phyloP scores from a whole-genome alignment of 768 basidiomycete genomes.

The Gautieria morchelliformis region DNA sequence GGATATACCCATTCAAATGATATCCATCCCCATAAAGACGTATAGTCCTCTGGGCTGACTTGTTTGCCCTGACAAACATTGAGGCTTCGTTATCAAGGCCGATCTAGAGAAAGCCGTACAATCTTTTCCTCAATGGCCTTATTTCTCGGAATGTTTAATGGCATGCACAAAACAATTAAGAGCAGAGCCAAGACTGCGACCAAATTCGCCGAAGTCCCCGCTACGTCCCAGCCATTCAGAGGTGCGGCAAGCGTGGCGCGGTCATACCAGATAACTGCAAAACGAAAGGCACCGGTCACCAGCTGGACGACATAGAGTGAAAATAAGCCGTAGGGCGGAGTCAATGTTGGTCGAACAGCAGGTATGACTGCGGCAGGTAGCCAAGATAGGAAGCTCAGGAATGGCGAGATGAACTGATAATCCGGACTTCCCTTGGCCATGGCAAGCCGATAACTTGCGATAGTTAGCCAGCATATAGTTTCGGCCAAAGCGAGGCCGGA shows the following conservation, averaged over 20 bases:
- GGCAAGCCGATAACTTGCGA: slow-evolving; percentile 42
- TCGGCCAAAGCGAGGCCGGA: slow-evolving; percentile 46
- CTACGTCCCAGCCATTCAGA: slow-evolving; percentile 23
- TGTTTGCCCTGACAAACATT: slow-evolving; percentile 33
- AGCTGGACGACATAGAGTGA: slow-evolving; percentile 44
- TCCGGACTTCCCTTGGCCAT: slow-evolving; percentile 20
- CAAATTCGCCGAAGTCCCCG: slow-evolving; percentile 32
- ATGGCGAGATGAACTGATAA: slow-evolving; percentile 24
- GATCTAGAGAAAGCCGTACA: slow-evolving; percentile 30
- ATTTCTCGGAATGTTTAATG: slow-evolving; percentile 57
- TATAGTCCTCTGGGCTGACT: slow-evolving; percentile 68
- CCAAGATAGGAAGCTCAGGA: slow-evolving; percentile 52
- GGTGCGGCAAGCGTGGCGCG: slow-evolving; percentile 33
- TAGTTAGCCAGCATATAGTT: slow-evolving; percentile 48
- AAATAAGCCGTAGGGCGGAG: slow-evolving; percentile 57
- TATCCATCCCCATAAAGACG: slow-evolving; percentile 59
- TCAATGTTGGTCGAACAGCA: slow-evolving; percentile 41
- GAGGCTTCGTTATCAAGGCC: background rate
- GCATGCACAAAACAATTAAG: slow-evolving; percentile 47
- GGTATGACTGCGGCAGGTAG: slow-evolving; percentile 54
- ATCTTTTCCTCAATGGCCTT: slow-evolving; percentile 46
- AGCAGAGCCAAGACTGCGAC: slow-evolving; percentile 34
- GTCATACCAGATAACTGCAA: slow-evolving; percentile 49
- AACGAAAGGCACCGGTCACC: slow-evolving; percentile 32
- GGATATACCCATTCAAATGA: slow-evolving; percentile 68